Conservation (phyloP, 1,284 basidiomycete genomes). For the Porogramme epimiltina region DNA sequence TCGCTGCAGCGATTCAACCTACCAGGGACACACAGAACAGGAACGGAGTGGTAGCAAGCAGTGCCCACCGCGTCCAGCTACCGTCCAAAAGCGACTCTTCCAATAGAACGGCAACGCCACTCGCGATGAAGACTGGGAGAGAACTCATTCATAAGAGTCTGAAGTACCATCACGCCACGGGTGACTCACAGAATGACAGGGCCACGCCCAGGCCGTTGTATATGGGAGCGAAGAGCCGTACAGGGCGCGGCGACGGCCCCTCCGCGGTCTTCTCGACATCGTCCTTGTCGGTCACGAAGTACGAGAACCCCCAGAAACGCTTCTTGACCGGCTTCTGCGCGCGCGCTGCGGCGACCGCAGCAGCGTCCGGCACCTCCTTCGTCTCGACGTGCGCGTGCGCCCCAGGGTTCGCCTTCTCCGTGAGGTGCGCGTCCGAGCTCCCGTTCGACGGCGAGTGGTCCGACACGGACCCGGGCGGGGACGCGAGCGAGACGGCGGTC, state of each 20-base stretch:
- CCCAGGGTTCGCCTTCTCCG: conserved; percentile 40
- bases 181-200: conserved; percentile 58
- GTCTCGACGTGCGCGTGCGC: conserved; percentile 21
- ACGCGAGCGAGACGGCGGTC: conserved; percentile 35
- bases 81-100: conserved; percentile 73
- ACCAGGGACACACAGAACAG: conserved; percentile 76
- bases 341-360: conserved; percentile 31
- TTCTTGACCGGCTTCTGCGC: conserved; percentile 31
- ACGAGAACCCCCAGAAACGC: conserved; percentile 35
- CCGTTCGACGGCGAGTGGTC: conserved; percentile 37
- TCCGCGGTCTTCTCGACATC: conserved; percentile 54
- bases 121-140: conserved; percentile 59
- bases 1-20: conserved; percentile 26
- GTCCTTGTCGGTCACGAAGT: conserved; percentile 37
- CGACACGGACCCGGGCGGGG: no score
- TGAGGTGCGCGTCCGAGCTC: conserved; percentile 54
- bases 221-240: conserved; percentile 74
- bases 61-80: conserved; percentile 60
- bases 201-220: conserved; percentile 76
- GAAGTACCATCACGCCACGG: not conserved
- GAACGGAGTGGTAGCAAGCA: conserved; percentile 66
- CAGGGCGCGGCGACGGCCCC: conserved; percentile 44
- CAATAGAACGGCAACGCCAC: conserved; percentile 58
- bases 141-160: not conserved
- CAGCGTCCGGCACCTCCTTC: conserved; percentile 23